Evolutionary conservation across 2,329 filamentous ascomycete species (phyloP).

Genomic region (Aspergillus sp.): DNA sequence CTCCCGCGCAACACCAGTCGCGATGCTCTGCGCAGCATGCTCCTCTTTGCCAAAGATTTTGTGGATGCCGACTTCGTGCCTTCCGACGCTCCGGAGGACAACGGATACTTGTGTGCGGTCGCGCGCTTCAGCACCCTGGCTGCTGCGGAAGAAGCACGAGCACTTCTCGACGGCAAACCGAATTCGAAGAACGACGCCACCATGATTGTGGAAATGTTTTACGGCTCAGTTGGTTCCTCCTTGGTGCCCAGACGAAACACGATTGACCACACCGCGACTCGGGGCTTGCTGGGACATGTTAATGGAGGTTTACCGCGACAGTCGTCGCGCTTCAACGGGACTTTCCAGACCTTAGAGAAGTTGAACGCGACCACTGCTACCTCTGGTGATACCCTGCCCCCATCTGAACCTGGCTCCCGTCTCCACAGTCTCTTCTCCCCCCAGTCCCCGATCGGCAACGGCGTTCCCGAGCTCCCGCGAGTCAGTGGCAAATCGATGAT

Average conservation of each 20-base stretch:
- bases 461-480: constrained; percentile 53
- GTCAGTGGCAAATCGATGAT: constrained; percentile 64
- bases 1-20: constrained; percentile 60
- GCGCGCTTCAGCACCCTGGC: constrained; percentile 59
- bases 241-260: constrained; percentile 51
- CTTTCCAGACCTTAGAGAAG: constrained; percentile 61
- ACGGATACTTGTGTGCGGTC: constrained; percentile 58
- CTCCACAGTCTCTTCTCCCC: constrained; percentile 62
- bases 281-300: constrained; percentile 35
- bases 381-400: constrained; percentile 53
- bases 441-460: constrained; percentile 60
- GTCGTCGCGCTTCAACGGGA: constrained; percentile 62
- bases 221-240: constrained; percentile 40
- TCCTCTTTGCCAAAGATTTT: constrained; percentile 66
- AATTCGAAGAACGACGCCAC: constrained; percentile 62
- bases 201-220: constrained; percentile 57
- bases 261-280: constrained; percentile 51
- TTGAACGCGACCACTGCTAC: constrained; percentile 54
- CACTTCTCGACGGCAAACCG: constrained; percentile 62
- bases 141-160: constrained; percentile 61
- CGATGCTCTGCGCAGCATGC: constrained; percentile 62
- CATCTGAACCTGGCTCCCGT: constrained; percentile 50
- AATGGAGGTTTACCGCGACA: constrained; percentile 52
- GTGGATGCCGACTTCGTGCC: constrained; percentile 60
- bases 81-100: constrained; percentile 57